Conservation (phyloP, 2,329 filamentous ascomycete species). For the Fusarium paranaense region DNA sequence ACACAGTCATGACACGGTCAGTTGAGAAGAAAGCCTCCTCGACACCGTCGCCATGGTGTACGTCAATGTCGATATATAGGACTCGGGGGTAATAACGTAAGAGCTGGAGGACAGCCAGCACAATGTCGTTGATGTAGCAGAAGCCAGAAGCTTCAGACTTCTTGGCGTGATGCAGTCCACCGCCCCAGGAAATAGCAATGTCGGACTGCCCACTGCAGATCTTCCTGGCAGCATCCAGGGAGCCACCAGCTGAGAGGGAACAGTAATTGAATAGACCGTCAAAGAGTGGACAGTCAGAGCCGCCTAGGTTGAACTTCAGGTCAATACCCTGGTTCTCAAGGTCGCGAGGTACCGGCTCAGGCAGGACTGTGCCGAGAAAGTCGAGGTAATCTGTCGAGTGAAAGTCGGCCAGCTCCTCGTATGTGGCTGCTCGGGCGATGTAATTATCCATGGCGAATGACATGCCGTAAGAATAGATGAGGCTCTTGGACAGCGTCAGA, state of each 20-base stretch:
- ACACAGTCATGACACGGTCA: conserved; percentile 90
- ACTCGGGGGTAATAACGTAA: conserved; percentile 85
- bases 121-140: conserved; percentile 99
- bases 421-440: conserved; percentile 83
- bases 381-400: conserved; percentile 92
- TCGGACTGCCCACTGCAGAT: conserved; percentile 88
- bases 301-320: conserved; percentile 84
- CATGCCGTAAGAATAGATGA: conserved; percentile 95
- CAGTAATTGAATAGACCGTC: conserved; percentile 97
- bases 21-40: conserved; percentile 93
- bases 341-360: conserved; percentile 72
- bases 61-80: conserved; percentile 94
- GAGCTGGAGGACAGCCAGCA: conserved; percentile 90
- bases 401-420: conserved; percentile 88
- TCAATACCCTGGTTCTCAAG: conserved; percentile 73
- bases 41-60: conserved; percentile 91
- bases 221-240: conserved; percentile 90
- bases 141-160: conserved; percentile 94
- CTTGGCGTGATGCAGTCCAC: conserved; percentile 95
- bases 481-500: conserved; percentile 91
- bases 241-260: conserved; percentile 90
- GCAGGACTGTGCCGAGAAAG: conserved; percentile 80
- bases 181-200: conserved; percentile 98
- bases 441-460: conserved; percentile 98
- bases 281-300: conserved; percentile 96